Conservation (phyloP, 495 filamentous ascomycete genomes). For the Hypoxylon intermedium region DNA sequence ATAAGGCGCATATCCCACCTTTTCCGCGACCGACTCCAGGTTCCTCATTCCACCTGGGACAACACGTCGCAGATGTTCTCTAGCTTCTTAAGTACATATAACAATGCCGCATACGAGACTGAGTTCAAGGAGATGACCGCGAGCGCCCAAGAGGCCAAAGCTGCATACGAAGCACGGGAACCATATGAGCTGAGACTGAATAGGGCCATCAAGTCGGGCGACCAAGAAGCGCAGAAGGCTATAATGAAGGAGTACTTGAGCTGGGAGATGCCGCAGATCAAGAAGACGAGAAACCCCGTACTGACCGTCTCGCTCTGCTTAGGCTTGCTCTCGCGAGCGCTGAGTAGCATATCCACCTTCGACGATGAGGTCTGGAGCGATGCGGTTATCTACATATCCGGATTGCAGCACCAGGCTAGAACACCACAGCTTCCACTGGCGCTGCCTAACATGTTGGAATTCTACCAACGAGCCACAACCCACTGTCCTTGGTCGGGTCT, state of each 20-base stretch:
- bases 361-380: slow-evolving; percentile 80
- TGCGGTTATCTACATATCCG: slow-evolving; percentile 73
- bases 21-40: slow-evolving; percentile 75
- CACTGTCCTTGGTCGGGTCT: slow-evolving; percentile 93
- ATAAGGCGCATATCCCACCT: slow-evolving; percentile 70
- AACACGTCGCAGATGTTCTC: slow-evolving; percentile 85
- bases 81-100: slow-evolving; percentile 78
- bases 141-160: slow-evolving; percentile 71
- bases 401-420: slow-evolving; percentile 46
- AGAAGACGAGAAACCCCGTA: slow-evolving; percentile 54
- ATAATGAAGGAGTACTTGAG: slow-evolving; percentile 79
- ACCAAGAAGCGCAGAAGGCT: slow-evolving; percentile 62
- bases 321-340: slow-evolving; percentile 78
- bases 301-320: slow-evolving; percentile 67
- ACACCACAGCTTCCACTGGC: slow-evolving; percentile 34
- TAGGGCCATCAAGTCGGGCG: slow-evolving; percentile 63
- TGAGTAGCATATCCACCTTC: slow-evolving; percentile 68
- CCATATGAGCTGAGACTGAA: slow-evolving; percentile 72
- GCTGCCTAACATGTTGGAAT: slow-evolving; percentile 55
- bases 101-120: slow-evolving; percentile 74
- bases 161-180: slow-evolving; percentile 71
- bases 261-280: slow-evolving; percentile 75
- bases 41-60: slow-evolving; percentile 85
- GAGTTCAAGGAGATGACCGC: slow-evolving; percentile 76
- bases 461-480: slow-evolving; percentile 73